phyloP scores from a whole-genome alignment of 148 eudicot species.

The Oxyria digyna region DNA sequence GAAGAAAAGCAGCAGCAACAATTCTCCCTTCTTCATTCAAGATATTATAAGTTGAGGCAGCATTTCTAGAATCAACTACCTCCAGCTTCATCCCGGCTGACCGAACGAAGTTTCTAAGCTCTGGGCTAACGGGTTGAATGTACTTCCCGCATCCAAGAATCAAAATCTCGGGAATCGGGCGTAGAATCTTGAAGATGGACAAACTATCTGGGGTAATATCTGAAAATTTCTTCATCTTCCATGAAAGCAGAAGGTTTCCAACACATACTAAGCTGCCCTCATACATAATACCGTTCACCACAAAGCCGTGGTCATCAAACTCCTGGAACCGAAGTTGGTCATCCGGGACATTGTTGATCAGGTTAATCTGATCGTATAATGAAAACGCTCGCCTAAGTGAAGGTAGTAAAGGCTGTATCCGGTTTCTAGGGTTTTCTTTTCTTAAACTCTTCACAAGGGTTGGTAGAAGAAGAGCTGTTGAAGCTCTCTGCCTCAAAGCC shows the following conservation, averaged over 20 bases:
- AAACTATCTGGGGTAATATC: constrained; percentile 73
- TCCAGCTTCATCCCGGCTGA: constrained; percentile 91
- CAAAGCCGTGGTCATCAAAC: constrained; percentile 71
- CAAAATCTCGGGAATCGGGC: constrained; percentile 74
- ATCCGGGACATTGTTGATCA: constrained; percentile 76
- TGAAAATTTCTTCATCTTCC: constrained; percentile 61
- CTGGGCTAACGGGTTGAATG: constrained; percentile 60
- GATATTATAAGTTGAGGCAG: constrained; percentile 86
- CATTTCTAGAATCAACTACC: constrained; percentile 87
- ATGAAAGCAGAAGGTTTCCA: constrained; percentile 78
- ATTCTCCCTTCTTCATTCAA: constrained; percentile 97
- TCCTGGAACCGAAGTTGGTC: constrained; percentile 89
- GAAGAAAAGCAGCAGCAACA: constrained; percentile 88
- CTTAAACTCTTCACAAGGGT: constrained; percentile 44
- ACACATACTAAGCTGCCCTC: constrained; percentile 86
- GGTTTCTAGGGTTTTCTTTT: constrained; percentile 28
- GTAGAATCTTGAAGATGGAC: constrained; percentile 60
- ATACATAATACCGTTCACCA: constrained; percentile 61
- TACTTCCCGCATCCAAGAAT: constrained; percentile 79
- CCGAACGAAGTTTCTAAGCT: constrained; percentile 53
- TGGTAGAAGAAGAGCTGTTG: constrained; percentile 41
- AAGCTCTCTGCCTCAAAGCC: constrained; percentile 56
- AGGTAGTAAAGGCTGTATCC: constrained; percentile 38
- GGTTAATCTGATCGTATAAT: constrained; percentile 89
- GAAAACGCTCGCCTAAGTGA: constrained; percentile 89